These are phyloP conservation scores for Hortaea sp. DNA, from an alignment of 2,329 filamentous ascomycete genomes.

Conservation along the genomic window DNA sequence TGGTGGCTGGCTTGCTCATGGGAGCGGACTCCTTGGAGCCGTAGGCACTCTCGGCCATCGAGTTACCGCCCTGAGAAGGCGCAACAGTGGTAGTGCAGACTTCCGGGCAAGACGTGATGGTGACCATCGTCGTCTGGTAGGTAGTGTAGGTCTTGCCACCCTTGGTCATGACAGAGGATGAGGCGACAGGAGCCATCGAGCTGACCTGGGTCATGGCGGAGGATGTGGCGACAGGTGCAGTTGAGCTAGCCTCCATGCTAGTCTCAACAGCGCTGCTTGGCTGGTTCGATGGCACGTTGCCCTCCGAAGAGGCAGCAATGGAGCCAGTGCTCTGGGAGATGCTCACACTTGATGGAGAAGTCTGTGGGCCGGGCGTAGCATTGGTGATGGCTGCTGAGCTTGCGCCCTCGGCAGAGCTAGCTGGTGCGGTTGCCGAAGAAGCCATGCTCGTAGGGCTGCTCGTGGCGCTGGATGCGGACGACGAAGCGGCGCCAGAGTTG, in stretches of 20 bases:
- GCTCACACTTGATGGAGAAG: slow-evolving; percentile 2
- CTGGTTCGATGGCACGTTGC: too few species aligned
- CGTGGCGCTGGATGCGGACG: background rate
- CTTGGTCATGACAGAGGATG: slow-evolving; percentile 1
- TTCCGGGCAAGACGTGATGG: slow-evolving; percentile 11
- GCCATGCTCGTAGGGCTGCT: slow-evolving; percentile 2
- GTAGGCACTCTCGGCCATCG: background rate
- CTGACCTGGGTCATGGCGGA: background rate
- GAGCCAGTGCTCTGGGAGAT: background rate
- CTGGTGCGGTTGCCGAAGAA: slow-evolving; percentile 6
- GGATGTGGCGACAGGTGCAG: slow-evolving; percentile 6
- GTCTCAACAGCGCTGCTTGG: background rate
- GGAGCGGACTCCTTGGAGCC: background rate
- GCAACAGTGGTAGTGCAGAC: background rate
- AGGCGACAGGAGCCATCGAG: slow-evolving; percentile 5
- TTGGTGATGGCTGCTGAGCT: slow-evolving; percentile 2
- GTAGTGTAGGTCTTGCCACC: slow-evolving; percentile 6
- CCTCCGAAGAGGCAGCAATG: background rate
- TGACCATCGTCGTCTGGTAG: slow-evolving; percentile 12
- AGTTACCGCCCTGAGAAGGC: background rate
- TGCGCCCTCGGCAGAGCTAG: slow-evolving; percentile 3
- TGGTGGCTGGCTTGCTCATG: background rate
- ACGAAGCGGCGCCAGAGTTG: background rate
- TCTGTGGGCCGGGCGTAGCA: slow-evolving; percentile 3
- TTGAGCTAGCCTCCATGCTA: background rate